Conservation (phyloP, 106 monocot genomes). For the Ottelia alismoides region DNA sequence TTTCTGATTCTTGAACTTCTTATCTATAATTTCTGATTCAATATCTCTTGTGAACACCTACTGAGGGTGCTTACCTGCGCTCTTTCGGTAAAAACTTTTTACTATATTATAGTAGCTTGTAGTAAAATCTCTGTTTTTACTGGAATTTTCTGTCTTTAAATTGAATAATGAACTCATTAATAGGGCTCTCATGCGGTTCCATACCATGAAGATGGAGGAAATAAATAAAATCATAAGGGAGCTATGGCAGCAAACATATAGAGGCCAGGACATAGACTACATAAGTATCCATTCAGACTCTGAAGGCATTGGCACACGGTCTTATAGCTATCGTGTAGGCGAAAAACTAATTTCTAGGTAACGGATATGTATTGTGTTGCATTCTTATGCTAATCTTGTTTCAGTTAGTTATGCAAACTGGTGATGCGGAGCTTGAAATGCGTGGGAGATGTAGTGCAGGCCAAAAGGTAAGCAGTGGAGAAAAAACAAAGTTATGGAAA, state of each 20-base stretch:
- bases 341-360: not conserved
- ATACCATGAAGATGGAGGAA: conserved; percentile 99
- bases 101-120: too few species aligned
- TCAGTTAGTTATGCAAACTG: conserved; percentile 98
- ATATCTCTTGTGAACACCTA: too few species aligned
- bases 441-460: conserved; percentile 98
- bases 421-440: conserved; percentile 98
- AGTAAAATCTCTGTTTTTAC: too few species aligned
- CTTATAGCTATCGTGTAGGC: conserved; percentile 90
- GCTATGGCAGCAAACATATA: conserved; percentile 98
- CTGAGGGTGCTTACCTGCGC: too few species aligned
- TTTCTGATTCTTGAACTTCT: too few species aligned
- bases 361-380: not conserved
- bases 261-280: conserved; percentile 97
- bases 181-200: conserved; percentile 97
- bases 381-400: not conserved
- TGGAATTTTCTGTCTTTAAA: too few species aligned
- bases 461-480: conserved; percentile 55
- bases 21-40: too few species aligned
- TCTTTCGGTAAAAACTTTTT: too few species aligned
- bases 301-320: conserved; percentile 84
- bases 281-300: conserved; percentile 95
- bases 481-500: too few species aligned
- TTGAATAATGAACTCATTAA: not conserved
- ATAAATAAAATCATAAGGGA: conserved; percentile 98